Base-by-base conservation (phyloP, 148 eudicot species). In the Rhododendron williamsianum region DNA sequence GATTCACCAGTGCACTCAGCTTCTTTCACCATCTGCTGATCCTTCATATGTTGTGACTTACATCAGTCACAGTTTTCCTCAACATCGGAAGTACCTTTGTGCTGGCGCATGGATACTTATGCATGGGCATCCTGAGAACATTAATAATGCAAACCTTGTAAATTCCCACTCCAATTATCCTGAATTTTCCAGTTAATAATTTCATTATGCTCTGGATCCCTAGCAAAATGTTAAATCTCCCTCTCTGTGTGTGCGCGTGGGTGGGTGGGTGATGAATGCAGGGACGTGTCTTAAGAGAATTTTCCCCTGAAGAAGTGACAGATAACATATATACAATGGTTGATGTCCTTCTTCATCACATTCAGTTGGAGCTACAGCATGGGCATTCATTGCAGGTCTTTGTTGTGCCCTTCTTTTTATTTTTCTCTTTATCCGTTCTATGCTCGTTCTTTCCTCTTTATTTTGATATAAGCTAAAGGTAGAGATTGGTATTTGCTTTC, bases 301-400 rank as follows among this genome's bases (percentile, higher is more conserved):
- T 97, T 97, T 92, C 98, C 46, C 99, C 99, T 67, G 99, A 97
- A 92, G 99, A 97, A 87, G 99, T 97, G 86, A 97, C 99, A 81
- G 94, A 94, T 71, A 97, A 97, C 89, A 97, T 97, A 82, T 97
- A 95, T 87, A 95, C 96, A 27, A 93, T 97, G 97, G 99, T 97
- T 87, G 99, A 97, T 94, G 99, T 95, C 82, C 88, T 95, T 27
- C 95, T 97, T 81, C 97, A 97, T 93, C 97, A 95, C 48, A 92
- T 95, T 84, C 95, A 91, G 73, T 86, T 95, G 89, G 98, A 97
- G 90, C 86, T 91, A 65, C 97, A 96, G 88, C 98, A 91, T 89
- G 98, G 94, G 77, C 98, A 94, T 85, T 83, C 91, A 49, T 90
- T 93, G 89, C 98, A 95, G 98, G 99, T 95, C 73, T 46, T 9